phyloP scores from a whole-genome alignment of 352 stramenopile genomes.

The Globisporangium lucens region DNA sequence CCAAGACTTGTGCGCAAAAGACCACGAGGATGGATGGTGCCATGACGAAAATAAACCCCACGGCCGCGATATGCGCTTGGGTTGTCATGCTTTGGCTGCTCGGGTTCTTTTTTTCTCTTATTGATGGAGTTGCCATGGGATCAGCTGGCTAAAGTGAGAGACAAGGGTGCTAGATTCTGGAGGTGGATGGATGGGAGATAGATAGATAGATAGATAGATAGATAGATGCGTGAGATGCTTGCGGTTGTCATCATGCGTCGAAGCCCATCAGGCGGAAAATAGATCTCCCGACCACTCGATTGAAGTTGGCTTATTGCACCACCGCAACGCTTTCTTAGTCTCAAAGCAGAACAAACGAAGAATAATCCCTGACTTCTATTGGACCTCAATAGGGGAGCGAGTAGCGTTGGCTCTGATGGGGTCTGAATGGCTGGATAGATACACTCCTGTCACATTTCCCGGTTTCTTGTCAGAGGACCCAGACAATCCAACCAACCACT shows the following conservation, averaged over 20 bases:
- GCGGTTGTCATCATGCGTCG: background rate
- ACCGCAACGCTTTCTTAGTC: background rate
- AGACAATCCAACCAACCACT: background rate
- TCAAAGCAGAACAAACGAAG: background rate
- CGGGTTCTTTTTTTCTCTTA: background rate
- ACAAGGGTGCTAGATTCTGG: background rate
- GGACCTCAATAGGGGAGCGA: background rate
- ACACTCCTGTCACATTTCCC: background rate
- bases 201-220: background rate
- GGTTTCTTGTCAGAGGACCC: background rate
- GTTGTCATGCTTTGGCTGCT: background rate
- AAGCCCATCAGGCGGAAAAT: background rate
- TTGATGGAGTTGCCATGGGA: background rate
- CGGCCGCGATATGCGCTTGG: background rate
- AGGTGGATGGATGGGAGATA: background rate
- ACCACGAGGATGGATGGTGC: conserved; percentile 11
- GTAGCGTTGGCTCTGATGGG: background rate
- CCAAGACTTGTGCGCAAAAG: conserved; percentile 4
- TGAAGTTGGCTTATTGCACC: background rate
- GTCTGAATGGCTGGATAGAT: background rate
- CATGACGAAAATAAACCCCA: conserved; percentile 10
- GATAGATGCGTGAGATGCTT: background rate
- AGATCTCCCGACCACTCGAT: background rate
- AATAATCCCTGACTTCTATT: background rate
- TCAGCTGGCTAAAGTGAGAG: background rate